Evolutionary conservation across 495 filamentous ascomycete species (phyloP).

Genomic region (Trichoderma parareesei): DNA sequence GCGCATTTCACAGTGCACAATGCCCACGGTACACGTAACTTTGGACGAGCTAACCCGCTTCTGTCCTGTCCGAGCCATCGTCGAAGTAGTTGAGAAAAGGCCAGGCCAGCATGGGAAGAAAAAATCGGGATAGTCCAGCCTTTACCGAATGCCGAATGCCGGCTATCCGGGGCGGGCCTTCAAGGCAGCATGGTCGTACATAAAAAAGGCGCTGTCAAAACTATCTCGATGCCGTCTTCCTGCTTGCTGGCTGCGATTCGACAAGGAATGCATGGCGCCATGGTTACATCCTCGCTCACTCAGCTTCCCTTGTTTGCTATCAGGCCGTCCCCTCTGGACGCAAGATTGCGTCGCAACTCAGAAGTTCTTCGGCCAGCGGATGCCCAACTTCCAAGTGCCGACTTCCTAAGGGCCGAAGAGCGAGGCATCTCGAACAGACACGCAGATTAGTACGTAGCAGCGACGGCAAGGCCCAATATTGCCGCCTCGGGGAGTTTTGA

Average conservation of each 20-base stretch:
- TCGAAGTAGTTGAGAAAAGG: not conserved
- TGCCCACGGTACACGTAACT: not conserved
- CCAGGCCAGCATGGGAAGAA: not conserved
- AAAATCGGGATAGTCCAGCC: not conserved
- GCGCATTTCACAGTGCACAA: not conserved
- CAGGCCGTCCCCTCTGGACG: not conserved
- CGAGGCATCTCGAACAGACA: not conserved
- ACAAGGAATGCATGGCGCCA: slow-evolving; percentile 2
- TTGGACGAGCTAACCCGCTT: not conserved
- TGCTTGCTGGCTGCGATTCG: not conserved
- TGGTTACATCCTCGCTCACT: not conserved
- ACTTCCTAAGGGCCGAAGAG: not conserved
- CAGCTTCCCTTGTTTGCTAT: not conserved
- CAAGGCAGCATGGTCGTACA: not conserved
- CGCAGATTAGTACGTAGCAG: not conserved
- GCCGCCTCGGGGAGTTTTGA: not conserved
- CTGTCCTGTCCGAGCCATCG: not conserved
- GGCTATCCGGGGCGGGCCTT: not conserved
- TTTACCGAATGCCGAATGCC: slow-evolving; percentile 9
- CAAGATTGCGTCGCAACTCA: not conserved
- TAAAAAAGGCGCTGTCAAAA: not conserved
- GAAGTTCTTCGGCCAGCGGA: not conserved
- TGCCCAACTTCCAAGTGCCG: not conserved
- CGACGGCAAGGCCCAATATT: not conserved
- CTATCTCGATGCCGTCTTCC: no score